These are phyloP conservation scores for Colletotrichum echinochloae DNA, from an alignment of 2,329 filamentous ascomycete species.

Conservation along the genomic window DNA sequence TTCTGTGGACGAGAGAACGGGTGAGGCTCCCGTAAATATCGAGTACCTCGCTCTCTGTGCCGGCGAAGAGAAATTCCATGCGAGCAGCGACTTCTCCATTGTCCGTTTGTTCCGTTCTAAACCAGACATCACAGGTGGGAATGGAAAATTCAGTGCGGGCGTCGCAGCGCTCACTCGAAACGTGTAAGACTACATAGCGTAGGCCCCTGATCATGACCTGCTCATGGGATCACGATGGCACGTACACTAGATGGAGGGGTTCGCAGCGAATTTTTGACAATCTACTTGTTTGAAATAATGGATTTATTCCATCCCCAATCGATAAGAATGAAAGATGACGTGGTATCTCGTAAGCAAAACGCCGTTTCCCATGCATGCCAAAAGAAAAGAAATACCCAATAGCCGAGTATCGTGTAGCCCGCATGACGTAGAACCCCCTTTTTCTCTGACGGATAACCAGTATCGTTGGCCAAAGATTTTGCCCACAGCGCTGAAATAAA, in stretches of 20 bases:
- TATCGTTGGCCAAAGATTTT: not conserved
- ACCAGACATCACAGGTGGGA: not conserved
- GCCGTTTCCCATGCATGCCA: slow-evolving; percentile 35
- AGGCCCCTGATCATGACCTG: not conserved
- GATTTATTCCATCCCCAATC: slow-evolving; percentile 29
- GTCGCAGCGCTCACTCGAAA: not conserved
- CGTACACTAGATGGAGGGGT: not conserved
- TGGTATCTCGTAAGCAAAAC: slow-evolving; percentile 40
- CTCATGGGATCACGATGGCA: not conserved
- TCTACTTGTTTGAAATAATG: not conserved
- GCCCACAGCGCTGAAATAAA: not conserved
- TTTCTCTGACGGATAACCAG: not conserved
- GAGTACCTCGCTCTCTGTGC: not conserved
- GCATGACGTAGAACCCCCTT: not conserved
- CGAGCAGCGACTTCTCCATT: not conserved
- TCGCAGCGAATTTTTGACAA: not conserved
- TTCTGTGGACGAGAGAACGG: not conserved
- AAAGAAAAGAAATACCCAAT: not conserved
- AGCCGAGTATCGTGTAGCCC: not conserved
- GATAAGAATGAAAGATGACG: slow-evolving; percentile 38
- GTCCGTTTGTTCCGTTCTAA: not conserved
- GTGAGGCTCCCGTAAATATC: not conserved
- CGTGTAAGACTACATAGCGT: not conserved
- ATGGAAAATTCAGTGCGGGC: not conserved
- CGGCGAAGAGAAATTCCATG: not conserved